These are phyloP conservation scores for Meyerozyma smithsonii DNA, from an alignment of 1,139 yeast species.

Conservation along the genomic window DNA sequence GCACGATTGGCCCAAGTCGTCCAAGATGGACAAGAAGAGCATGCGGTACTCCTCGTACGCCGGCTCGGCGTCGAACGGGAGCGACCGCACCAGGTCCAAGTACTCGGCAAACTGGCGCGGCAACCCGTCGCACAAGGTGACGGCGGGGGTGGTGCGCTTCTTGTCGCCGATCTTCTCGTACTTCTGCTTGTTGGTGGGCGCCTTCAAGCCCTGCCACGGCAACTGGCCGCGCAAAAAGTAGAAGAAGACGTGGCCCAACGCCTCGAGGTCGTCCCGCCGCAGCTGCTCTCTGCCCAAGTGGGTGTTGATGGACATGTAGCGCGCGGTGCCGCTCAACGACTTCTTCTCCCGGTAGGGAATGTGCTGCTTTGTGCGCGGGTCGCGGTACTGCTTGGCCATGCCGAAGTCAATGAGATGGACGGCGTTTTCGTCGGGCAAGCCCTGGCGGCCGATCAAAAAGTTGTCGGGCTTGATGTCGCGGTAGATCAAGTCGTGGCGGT, in stretches of 20 bases:
- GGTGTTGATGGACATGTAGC: constrained; percentile 96
- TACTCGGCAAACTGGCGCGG: constrained; percentile 88
- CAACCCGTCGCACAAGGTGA: constrained; percentile 73
- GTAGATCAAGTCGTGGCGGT: constrained; percentile 65
- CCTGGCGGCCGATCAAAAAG: constrained; percentile 66
- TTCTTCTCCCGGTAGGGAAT: constrained; percentile 95
- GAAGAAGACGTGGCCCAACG: constrained; percentile 91
- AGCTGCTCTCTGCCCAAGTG: constrained; percentile 96
- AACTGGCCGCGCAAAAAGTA: constrained; percentile 86
- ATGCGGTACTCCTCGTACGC: constrained; percentile 80
- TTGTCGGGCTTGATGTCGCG: constrained; percentile 78
- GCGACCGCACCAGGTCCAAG: constrained; percentile 73
- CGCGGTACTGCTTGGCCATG: constrained; percentile 96
- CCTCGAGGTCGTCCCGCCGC: constrained; percentile 93
- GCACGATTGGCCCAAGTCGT: constrained; percentile 64
- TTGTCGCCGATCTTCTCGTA: constrained; percentile 96
- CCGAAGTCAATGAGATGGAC: constrained; percentile 64
- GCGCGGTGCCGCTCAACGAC: constrained; percentile 91
- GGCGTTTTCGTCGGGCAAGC: constrained; percentile 56
- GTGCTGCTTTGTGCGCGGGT: constrained; percentile 91
- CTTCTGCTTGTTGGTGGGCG: constrained; percentile 77
- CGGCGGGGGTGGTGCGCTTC: constrained; percentile 79
- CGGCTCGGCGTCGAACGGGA: constrained; percentile 92
- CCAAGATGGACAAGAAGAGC: constrained; percentile 69
- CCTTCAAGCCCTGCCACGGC: constrained; percentile 53